These are phyloP conservation scores for Eucalyptus brandiana DNA, from an alignment of 345 rosid species.

Conservation along the genomic window DNA sequence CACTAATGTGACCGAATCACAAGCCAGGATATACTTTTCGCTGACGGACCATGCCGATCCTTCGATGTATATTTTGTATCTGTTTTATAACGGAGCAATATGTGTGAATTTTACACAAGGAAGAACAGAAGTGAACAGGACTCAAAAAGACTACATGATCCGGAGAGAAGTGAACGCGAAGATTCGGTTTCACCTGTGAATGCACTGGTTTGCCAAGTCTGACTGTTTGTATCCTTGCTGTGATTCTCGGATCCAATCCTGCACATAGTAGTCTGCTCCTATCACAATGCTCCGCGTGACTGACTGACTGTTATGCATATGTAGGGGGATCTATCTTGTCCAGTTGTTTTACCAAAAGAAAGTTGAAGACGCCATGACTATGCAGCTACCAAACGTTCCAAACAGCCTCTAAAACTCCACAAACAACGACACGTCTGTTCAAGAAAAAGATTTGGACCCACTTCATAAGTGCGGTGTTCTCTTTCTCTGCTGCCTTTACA, in stretches of 20 bases:
- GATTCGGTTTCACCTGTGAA: constrained; percentile 31
- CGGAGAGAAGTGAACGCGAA: neutral
- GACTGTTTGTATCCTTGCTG: constrained; percentile 70
- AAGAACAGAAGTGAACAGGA: neutral
- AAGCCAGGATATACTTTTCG: constrained; percentile 76
- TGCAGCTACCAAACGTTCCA: neutral
- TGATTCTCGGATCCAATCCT: constrained; percentile 71
- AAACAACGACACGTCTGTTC: neutral
- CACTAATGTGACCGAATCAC: constrained; percentile 55
- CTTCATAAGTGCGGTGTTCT: neutral
- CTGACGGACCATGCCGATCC: constrained; percentile 88
- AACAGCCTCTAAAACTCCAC: neutral
- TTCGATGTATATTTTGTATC: constrained; percentile 80
- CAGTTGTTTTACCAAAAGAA: neutral
- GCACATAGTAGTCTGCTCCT: neutral
- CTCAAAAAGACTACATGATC: neutral
- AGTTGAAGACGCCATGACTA: neutral
- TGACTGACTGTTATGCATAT: neutral
- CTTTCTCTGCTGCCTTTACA: neutral
- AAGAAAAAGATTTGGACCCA: neutral
- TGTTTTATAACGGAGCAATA: neutral
- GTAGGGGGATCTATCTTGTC: neutral
- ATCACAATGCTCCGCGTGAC: neutral
- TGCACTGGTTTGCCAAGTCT: constrained; percentile 66
- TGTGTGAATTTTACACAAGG: neutral